phyloP scores from a whole-genome alignment of 768 basidiomycete species.

The Mycena capillaripes region DNA sequence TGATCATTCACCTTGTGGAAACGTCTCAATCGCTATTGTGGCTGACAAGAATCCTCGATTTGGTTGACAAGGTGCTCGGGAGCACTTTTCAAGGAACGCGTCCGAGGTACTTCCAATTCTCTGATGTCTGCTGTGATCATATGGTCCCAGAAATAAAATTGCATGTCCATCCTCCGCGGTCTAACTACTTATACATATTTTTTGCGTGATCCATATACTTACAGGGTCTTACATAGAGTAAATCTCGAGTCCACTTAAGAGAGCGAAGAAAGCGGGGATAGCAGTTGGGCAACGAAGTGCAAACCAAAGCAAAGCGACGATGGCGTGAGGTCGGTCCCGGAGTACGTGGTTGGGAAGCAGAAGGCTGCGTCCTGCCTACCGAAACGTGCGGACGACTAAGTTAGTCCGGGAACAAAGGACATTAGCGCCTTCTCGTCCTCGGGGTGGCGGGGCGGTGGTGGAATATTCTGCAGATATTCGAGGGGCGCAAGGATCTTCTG shows the following conservation, averaged over 20 bases:
- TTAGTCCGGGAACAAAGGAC: constrained; percentile 53
- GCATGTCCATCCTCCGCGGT: background rate
- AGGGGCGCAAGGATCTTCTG: constrained; percentile 68
- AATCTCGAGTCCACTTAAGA: constrained; percentile 11
- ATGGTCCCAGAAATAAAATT: background rate
- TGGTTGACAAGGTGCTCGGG: background rate
- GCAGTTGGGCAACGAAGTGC: background rate
- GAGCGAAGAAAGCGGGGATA: constrained; percentile 8
- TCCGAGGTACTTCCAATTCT: background rate
- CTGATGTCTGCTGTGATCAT: background rate
- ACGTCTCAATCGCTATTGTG: background rate
- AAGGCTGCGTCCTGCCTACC: background rate
- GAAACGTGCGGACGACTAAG: constrained; percentile 5
- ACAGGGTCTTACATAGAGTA: background rate
- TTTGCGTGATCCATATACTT: background rate
- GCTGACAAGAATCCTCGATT: background rate
- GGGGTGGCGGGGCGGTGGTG: constrained; percentile 76
- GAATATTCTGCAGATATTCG: constrained; percentile 70
- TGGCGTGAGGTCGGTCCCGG: background rate
- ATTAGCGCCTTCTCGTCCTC: constrained; percentile 80
- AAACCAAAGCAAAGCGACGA: constrained; percentile 16
- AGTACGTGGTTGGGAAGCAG: background rate
- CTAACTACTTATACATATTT: constrained; percentile 17
- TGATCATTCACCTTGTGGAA: constrained; percentile 5
- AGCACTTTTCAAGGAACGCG: background rate